These are phyloP conservation scores for Pholiota adiposa DNA, from an alignment of 1,284 basidiomycete genomes.

Conservation along the genomic window DNA sequence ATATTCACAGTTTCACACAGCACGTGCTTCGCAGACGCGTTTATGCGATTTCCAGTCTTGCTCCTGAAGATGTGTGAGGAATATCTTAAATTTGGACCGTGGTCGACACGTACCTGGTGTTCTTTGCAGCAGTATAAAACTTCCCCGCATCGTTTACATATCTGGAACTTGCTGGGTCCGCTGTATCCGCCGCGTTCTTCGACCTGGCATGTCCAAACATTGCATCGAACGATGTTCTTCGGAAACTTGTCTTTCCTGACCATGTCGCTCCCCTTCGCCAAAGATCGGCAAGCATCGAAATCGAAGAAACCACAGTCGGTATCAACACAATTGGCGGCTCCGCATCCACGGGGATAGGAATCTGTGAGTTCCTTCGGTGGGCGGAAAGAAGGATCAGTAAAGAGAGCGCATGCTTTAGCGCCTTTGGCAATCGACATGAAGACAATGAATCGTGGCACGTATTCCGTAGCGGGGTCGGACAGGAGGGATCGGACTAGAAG, in stretches of 20 bases:
- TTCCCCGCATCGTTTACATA: conserved; percentile 28
- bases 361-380: conserved; percentile 21
- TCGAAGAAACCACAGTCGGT: conserved; percentile 28
- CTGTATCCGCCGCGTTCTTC: conserved; percentile 8
- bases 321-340: conserved; percentile 16
- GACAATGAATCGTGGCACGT: conserved; percentile 33
- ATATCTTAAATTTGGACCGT: neutral
- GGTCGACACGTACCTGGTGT: conserved; percentile 26
- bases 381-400: conserved; percentile 23
- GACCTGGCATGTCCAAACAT: conserved; percentile 26
- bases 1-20: neutral
- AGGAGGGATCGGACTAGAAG: conserved; percentile 32
- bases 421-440: conserved; percentile 20
- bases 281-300: conserved; percentile 21
- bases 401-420: conserved; percentile 24
- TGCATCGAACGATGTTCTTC: conserved; percentile 24
- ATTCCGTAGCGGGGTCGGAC: conserved; percentile 29
- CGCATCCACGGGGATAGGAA: conserved; percentile 26
- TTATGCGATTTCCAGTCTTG: conserved; percentile 18
- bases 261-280: conserved; percentile 22
- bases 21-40: conserved; percentile 15
- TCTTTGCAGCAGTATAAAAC: conserved; percentile 27
- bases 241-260: conserved; percentile 20
- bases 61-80: neutral
- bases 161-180: conserved; percentile 15